Percentiles rank a stretch among this genome's conserved stretches.
These are phyloP conservation scores for Saturnispora hagleri DNA, from an alignment of 805 yeast genomes.

Conservation along the genomic window DNA sequence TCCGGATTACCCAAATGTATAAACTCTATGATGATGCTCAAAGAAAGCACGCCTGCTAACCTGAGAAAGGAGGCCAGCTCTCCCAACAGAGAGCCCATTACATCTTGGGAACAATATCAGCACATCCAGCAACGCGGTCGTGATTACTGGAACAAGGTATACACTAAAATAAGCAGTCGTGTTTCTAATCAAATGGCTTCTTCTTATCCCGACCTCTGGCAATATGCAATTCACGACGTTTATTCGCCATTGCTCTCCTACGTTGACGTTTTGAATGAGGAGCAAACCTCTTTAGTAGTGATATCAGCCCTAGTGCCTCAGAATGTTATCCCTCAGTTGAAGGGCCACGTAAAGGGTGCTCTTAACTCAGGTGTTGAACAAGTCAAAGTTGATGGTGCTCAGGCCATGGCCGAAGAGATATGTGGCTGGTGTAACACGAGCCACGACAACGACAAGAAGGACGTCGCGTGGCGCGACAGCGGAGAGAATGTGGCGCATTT, in stretches of 20 bases:
- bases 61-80: constrained; percentile 26
- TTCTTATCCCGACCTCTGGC: constrained; percentile 83
- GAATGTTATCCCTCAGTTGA: constrained; percentile 86
- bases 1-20: constrained; percentile 81
- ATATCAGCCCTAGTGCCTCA: constrained; percentile 81
- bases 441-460: constrained; percentile 40
- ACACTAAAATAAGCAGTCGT: constrained; percentile 63
- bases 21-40: constrained; percentile 60
- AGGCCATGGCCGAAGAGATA: constrained; percentile 54
- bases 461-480: constrained; percentile 39
- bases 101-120: constrained; percentile 12
- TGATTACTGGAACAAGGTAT: constrained; percentile 63
- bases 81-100: constrained; percentile 14
- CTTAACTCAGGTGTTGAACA: constrained; percentile 62
- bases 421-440: constrained; percentile 43
- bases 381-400: constrained; percentile 51
- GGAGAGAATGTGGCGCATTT: constrained; percentile 33
- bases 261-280: constrained; percentile 49
- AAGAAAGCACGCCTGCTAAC: constrained; percentile 50
- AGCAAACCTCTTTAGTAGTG: constrained; percentile 69
- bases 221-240: constrained; percentile 58
- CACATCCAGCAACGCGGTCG: constrained; percentile 38
- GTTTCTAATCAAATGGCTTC: constrained; percentile 57
- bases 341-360: constrained; percentile 87
- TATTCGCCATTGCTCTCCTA: constrained; percentile 72